phyloP scores from a whole-genome alignment of 148 eudicot genomes.

The Euryodendron excelsum region DNA sequence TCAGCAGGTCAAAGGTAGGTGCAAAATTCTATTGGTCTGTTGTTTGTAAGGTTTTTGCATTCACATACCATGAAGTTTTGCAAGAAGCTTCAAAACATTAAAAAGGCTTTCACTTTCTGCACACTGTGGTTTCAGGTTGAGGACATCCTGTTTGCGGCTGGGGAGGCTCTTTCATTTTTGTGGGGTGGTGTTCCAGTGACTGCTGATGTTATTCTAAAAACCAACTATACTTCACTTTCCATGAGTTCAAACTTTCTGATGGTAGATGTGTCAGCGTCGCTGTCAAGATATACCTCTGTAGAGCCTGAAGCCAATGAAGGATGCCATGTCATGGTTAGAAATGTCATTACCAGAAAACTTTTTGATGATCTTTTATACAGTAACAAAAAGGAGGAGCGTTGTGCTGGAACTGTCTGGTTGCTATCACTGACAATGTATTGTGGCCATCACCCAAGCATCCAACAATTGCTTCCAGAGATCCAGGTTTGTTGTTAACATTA shows the following conservation, averaged over 20 bases:
- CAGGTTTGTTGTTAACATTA: slow-evolving; percentile 52
- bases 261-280: slow-evolving; percentile 60
- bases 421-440: slow-evolving; percentile 88
- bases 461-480: slow-evolving; percentile 88
- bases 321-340: slow-evolving; percentile 50
- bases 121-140: slow-evolving; percentile 58
- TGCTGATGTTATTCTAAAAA: slow-evolving; percentile 73
- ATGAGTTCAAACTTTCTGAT: slow-evolving; percentile 76
- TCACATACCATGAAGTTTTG: neutral
- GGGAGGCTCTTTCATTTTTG: slow-evolving; percentile 91
- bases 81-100: neutral
- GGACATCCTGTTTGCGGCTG: slow-evolving; percentile 92
- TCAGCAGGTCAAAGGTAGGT: slow-evolving; percentile 83
- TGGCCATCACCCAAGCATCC: slow-evolving; percentile 72
- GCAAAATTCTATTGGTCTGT: neutral
- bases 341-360: slow-evolving; percentile 70
- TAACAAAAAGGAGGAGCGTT: slow-evolving; percentile 90
- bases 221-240: slow-evolving; percentile 87
- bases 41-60: neutral
- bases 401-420: slow-evolving; percentile 95
- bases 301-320: slow-evolving; percentile 50
- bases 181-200: slow-evolving; percentile 99
- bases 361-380: slow-evolving; percentile 86
- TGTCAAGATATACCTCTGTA: slow-evolving; percentile 37
- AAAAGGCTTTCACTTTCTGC: neutral